Evolutionary conservation across 2,329 filamentous ascomycete species (phyloP).

Genomic region (Periconia sp.): DNA sequence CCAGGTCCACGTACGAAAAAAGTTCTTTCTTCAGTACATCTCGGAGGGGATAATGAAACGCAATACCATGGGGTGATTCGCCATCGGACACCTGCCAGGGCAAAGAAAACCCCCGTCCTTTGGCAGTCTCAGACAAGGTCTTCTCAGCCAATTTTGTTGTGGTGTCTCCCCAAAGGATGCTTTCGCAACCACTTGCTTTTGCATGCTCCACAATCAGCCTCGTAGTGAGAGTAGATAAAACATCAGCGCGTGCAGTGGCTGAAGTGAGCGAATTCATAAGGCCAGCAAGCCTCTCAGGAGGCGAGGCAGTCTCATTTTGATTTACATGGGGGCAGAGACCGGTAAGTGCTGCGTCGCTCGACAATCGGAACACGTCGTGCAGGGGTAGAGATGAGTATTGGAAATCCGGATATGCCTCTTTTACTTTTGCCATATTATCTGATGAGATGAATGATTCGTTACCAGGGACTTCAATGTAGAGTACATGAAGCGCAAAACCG

Average conservation of each 20-base stretch:
- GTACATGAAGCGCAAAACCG: constrained; percentile 66
- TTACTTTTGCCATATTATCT: constrained; percentile 40
- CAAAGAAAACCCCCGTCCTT: constrained; percentile 81
- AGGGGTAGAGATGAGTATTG: constrained; percentile 65
- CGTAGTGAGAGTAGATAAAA: constrained; percentile 69
- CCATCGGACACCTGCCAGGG: constrained; percentile 84
- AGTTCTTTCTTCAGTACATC: constrained; percentile 86
- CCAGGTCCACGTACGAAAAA: constrained; percentile 62
- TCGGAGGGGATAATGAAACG: constrained; percentile 77
- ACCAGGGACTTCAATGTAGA: constrained; percentile 48
- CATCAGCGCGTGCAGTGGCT: constrained; percentile 73
- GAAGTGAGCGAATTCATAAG: constrained; percentile 69
- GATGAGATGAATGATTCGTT: constrained; percentile 11
- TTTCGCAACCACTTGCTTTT: constrained; percentile 61
- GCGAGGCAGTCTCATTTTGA: neutral
- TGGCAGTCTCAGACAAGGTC: constrained; percentile 83
- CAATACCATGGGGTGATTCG: constrained; percentile 56
- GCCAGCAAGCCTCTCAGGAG: constrained; percentile 42
- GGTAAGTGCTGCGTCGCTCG: constrained; percentile 24
- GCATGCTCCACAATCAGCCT: constrained; percentile 64
- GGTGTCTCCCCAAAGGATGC: constrained; percentile 79
- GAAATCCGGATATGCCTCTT: constrained; percentile 66
- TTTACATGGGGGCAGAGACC: constrained; percentile 15
- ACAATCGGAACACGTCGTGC: constrained; percentile 53
- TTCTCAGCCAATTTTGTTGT: constrained; percentile 87